These are phyloP conservation scores for Populus hybrid DNA, from an alignment of 441 rosid species.

Conservation along the genomic window DNA sequence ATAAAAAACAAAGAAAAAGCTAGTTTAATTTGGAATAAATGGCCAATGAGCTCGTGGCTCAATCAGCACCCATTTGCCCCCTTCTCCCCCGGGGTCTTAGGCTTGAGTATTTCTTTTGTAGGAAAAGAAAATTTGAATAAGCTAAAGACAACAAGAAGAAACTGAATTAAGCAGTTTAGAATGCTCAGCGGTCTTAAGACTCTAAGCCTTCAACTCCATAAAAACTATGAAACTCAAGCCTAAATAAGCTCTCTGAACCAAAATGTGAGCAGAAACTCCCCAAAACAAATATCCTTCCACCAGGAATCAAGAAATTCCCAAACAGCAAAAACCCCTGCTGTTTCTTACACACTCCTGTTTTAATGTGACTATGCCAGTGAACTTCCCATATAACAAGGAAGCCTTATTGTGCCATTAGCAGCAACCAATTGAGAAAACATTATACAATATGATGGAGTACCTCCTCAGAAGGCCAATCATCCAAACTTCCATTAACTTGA, in stretches of 20 bases:
- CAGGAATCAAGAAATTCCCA: not conserved
- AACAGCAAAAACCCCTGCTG: not conserved
- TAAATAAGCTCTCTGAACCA: not conserved
- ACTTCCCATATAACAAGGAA: not conserved
- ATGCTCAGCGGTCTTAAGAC: not conserved
- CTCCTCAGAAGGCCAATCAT: conserved; percentile 68
- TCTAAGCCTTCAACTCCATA: not conserved
- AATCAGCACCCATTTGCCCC: not conserved
- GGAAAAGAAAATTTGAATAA: not conserved
- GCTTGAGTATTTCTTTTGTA: not conserved
- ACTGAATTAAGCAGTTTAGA: not conserved
- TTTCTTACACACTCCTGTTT: not conserved
- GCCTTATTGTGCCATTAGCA: not conserved
- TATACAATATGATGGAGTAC: conserved; percentile 27
- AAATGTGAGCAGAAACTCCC: not conserved
- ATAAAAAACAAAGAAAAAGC: not conserved
- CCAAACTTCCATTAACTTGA: conserved; percentile 47
- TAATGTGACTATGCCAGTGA: not conserved
- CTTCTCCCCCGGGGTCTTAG: not conserved
- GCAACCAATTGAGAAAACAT: not conserved
- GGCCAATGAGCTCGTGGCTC: not conserved
- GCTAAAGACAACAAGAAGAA: not conserved
- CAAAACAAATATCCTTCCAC: not conserved
- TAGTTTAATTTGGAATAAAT: not conserved
- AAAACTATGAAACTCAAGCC: not conserved